These are phyloP conservation scores for Lachnellula hyalina DNA, from an alignment of 2,329 filamentous ascomycete species.

Conservation along the genomic window DNA sequence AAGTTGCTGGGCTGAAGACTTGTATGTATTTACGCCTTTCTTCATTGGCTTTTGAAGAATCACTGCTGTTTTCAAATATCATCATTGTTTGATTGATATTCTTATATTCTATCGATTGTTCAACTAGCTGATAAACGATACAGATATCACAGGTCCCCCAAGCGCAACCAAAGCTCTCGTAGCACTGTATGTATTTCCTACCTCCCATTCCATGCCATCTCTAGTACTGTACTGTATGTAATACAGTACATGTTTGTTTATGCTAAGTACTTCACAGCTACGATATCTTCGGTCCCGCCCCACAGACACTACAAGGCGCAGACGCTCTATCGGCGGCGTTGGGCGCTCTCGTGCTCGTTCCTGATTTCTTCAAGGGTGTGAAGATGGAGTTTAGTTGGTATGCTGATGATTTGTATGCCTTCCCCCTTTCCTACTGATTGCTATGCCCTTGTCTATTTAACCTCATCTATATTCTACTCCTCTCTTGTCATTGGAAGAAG, in stretches of 20 bases:
- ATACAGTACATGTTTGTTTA: no score
- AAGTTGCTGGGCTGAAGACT: slow-evolving; percentile 14
- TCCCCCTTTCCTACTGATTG: slow-evolving; percentile 51
- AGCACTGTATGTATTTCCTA: slow-evolving; percentile 33
- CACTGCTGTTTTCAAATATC: not conserved
- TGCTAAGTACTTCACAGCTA: slow-evolving; percentile 5
- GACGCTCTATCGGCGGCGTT: slow-evolving; percentile 55
- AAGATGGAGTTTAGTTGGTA: slow-evolving; percentile 41
- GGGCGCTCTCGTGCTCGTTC: slow-evolving; percentile 67
- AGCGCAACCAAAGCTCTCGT: slow-evolving; percentile 52
- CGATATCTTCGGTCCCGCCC: slow-evolving; percentile 65
- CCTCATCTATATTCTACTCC: no score
- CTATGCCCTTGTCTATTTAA: slow-evolving; percentile 32
- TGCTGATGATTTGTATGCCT: slow-evolving; percentile 36
- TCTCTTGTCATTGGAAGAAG: not conserved
- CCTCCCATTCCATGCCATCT: no score
- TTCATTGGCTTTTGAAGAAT: no score
- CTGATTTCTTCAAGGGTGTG: slow-evolving; percentile 77
- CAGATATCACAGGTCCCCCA: slow-evolving; percentile 39
- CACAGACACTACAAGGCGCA: slow-evolving; percentile 64
- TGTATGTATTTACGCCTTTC: slow-evolving; percentile 5
- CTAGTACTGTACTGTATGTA: no score
- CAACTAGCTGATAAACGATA: not conserved
- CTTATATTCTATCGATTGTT: not conserved
- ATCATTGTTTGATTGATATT: not conserved